These are phyloP conservation scores for Nevesoporus exiguus DNA, from an alignment of 768 basidiomycete genomes.

Conservation along the genomic window DNA sequence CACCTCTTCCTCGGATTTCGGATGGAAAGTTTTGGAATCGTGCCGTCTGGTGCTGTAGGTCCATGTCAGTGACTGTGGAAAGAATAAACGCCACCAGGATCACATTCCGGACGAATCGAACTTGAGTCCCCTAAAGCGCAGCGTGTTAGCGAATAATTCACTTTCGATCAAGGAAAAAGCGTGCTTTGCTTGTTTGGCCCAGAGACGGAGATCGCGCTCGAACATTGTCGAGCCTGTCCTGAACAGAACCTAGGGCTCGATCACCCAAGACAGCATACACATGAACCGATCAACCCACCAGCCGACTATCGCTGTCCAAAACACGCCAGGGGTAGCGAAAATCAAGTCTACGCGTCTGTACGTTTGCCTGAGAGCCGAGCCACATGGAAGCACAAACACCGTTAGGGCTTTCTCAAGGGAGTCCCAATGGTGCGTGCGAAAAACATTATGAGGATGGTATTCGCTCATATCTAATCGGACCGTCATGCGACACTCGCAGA, in stretches of 20 bases:
- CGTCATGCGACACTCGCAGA: conserved; percentile 11
- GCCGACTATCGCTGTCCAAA: conserved; percentile 87
- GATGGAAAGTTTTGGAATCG: conserved; percentile 58
- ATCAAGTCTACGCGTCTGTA: conserved; percentile 83
- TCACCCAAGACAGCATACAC: not conserved
- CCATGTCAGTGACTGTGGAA: not conserved
- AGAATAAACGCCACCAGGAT: conserved; percentile 19
- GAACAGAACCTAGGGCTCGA: not conserved
- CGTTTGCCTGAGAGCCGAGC: conserved; percentile 34
- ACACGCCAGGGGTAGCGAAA: conserved; percentile 69
- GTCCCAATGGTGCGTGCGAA: conserved; percentile 65
- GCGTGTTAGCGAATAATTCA: not conserved
- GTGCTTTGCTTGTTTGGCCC: conserved; percentile 62
- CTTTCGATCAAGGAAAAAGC: conserved; percentile 5
- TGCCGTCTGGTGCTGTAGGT: conserved; percentile 46
- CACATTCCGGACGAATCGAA: conserved; percentile 84
- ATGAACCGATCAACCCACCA: conserved; percentile 48
- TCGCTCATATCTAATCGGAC: conserved; percentile 50
- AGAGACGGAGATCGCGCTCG: conserved; percentile 75
- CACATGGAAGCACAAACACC: conserved; percentile 63
- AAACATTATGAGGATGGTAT: conserved; percentile 53
- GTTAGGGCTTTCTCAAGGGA: conserved; percentile 83
- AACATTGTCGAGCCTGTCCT: conserved; percentile 93
- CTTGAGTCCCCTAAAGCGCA: conserved; percentile 58
- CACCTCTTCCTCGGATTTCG: conserved; percentile 66